Percentiles rank a stretch among this genome's conserved stretches.
These are phyloP conservation scores for Aspergillus indologenus DNA, from an alignment of 495 filamentous ascomycete genomes.

Conservation along the genomic window DNA sequence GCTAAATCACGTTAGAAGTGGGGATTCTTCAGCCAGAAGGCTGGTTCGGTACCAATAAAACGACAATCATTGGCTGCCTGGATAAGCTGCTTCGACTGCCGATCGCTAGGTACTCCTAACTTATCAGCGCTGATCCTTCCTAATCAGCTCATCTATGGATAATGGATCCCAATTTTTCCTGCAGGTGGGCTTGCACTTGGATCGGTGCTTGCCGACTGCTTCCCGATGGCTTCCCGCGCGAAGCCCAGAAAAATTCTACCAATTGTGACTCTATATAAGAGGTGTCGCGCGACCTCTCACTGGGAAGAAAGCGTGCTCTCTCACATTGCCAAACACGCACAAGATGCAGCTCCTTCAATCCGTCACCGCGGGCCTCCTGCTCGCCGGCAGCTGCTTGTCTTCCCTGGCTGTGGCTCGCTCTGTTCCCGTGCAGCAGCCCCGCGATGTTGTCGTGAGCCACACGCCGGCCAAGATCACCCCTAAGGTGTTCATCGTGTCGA, in stretches of 20 bases:
- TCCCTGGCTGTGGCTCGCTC: conserved; percentile 4
- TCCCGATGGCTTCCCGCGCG: neutral
- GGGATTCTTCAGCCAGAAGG: neutral
- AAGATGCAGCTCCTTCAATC: conserved; percentile 19
- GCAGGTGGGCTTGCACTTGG: neutral
- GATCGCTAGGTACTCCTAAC: too few relatives aligned
- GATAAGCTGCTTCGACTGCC: neutral
- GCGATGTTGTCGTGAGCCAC: conserved; percentile 4
- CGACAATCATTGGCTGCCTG: neutral
- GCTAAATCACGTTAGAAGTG: neutral
- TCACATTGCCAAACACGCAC: neutral
- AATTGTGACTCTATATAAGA: conserved; percentile 1
- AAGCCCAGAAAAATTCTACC: neutral
- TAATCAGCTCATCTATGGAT: neutral
- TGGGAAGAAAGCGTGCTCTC: neutral
- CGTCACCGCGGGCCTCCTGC: conserved; percentile 14
- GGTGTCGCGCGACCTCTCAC: neutral
- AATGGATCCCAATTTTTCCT: neutral
- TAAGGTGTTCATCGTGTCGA: conserved; percentile 68
- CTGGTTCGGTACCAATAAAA: neutral
- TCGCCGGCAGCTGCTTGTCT: conserved; percentile 17
- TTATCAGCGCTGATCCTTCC: conserved; percentile 3
- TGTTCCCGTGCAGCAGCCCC: neutral
- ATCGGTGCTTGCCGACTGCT: too few relatives aligned
- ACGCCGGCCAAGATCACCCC: conserved; percentile 46